Percentiles rank a stretch among this genome's conserved stretches.
Evolutionary conservation across 163 green algal genomes (phyloP).

Genomic region (Chlorella variabilis): DNA sequence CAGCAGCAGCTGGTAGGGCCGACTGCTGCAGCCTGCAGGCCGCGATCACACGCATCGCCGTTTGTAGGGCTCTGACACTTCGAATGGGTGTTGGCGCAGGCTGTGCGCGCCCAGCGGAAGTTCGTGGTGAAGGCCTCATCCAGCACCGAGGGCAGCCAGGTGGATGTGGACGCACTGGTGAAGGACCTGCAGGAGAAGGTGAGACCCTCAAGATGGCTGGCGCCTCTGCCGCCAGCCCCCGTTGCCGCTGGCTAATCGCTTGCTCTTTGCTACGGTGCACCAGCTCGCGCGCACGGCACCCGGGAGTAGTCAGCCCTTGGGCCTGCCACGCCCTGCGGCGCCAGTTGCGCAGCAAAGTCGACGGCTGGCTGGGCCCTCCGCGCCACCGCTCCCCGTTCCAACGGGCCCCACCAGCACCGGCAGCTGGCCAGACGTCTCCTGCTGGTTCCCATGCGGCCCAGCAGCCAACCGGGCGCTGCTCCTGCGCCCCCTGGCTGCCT

Average conservation of each 20-base stretch:
- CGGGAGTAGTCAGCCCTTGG: too few relatives aligned
- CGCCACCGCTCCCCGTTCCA: not conserved
- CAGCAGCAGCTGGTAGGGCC: constrained; percentile 5
- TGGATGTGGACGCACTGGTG: constrained; percentile 73
- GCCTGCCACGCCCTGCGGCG: too few relatives aligned
- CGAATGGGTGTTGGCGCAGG: constrained; percentile 21
- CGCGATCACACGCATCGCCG: not conserved
- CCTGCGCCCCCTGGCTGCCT: too few relatives aligned
- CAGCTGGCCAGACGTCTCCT: too few relatives aligned
- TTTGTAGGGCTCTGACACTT: not conserved
- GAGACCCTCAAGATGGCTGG: not conserved
- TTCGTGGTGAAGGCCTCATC: constrained; percentile 45
- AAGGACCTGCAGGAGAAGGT: constrained; percentile 80
- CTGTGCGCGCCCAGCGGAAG: constrained; percentile 19
- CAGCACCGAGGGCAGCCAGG: constrained; percentile 35
- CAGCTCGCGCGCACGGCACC: too few relatives aligned
- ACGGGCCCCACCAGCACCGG: not conserved
- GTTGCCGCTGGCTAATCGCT: not conserved
- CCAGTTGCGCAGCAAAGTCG: too few relatives aligned
- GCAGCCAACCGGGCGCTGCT: too few relatives aligned
- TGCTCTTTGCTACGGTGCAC: not conserved
- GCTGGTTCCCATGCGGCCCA: too few relatives aligned
- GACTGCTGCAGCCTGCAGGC: not conserved
- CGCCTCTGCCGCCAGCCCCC: too few relatives aligned
- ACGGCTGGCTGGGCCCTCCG: not conserved